Evolutionary conservation across 169 alveolate species (phyloP).

Genomic region (Amoebophrya sp.): DNA sequence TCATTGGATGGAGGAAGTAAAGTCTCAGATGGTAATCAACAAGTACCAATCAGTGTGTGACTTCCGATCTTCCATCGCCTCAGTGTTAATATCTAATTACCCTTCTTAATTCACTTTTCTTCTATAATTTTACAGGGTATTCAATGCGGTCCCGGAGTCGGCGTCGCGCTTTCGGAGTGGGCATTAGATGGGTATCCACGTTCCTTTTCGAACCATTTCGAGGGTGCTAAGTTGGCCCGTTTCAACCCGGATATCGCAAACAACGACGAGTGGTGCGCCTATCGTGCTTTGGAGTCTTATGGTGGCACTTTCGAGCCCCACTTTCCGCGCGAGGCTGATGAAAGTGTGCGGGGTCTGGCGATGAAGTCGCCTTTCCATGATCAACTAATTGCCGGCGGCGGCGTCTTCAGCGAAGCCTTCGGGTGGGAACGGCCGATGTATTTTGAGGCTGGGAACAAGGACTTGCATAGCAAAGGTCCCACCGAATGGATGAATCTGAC

Average conservation of each 20-base stretch:
- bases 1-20: too few relatives aligned
- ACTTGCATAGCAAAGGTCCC: background rate
- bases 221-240: background rate
- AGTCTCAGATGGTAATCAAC: too few relatives aligned
- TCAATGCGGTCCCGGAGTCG: slow-evolving; percentile 34
- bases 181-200: slow-evolving; percentile 30
- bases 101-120: too few relatives aligned
- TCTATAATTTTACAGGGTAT: too few relatives aligned
- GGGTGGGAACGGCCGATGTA: slow-evolving; percentile 37
- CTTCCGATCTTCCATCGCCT: too few relatives aligned
- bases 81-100: too few relatives aligned
- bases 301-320: slow-evolving; percentile 4
- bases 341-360: slow-evolving; percentile 13
- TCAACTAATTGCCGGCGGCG: background rate
- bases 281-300: background rate
- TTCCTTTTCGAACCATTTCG: slow-evolving; percentile 24
- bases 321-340: background rate
- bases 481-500: background rate
- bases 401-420: slow-evolving; percentile 20
- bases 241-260: background rate
- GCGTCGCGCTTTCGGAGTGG: slow-evolving; percentile 31
- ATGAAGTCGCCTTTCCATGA: background rate
- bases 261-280: background rate
- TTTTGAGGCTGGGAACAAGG: background rate
- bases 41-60: too few relatives aligned